A percentile compares a stretch with the other conserved stretches of the same genome.
Conservation (phyloP, 441 rosid species). For the Brassica balearica region DNA sequence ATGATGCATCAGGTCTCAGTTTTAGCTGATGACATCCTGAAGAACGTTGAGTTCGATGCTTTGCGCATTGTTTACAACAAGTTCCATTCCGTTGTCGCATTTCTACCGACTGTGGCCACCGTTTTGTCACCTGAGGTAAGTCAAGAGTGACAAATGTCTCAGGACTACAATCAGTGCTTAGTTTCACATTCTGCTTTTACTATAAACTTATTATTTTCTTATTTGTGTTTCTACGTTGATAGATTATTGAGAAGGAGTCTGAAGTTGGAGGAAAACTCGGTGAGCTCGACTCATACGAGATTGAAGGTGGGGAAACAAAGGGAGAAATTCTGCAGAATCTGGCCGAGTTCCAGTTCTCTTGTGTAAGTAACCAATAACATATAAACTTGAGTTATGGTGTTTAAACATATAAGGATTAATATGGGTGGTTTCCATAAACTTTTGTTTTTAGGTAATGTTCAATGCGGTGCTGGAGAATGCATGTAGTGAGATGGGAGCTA, state of each 20-base stretch:
- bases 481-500: constrained; percentile 95
- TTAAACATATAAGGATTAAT: neutral
- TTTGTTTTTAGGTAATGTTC: constrained; percentile 64
- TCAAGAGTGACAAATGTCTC: constrained; percentile 14
- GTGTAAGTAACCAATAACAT: constrained; percentile 61
- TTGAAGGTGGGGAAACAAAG: constrained; percentile 96
- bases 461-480: constrained; percentile 92
- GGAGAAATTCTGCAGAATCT: constrained; percentile 91
- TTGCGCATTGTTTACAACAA: constrained; percentile 91
- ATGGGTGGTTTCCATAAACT: no score
- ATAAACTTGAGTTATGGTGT: neutral
- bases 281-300: constrained; percentile 89
- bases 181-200: neutral
- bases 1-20: constrained; percentile 75
- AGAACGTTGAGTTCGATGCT: constrained; percentile 92
- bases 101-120: constrained; percentile 81
- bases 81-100: constrained; percentile 83
- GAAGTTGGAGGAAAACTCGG: constrained; percentile 91
- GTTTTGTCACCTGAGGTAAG: constrained; percentile 85
- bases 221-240: constrained; percentile 20
- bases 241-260: constrained; percentile 86
- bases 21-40: constrained; percentile 93
- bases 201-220: neutral
- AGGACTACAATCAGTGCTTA: constrained; percentile 8
- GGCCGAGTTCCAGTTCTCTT: constrained; percentile 94